Base-by-base conservation (phyloP, 305 asterid genomes). In the Fraxinus greggii region DNA sequence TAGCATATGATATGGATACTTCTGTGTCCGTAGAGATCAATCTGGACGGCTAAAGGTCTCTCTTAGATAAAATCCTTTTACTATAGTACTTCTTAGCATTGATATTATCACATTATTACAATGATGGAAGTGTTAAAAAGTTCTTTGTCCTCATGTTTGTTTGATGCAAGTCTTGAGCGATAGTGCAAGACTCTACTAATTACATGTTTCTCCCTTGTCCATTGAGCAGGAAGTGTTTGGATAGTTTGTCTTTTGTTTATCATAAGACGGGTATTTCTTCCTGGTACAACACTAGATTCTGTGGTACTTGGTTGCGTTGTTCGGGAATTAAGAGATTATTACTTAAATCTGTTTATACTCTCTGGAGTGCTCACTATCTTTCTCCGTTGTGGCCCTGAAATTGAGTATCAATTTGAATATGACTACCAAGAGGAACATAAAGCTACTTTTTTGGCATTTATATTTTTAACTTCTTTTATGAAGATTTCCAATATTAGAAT, bases 121-220 rank as follows among this genome's bases (percentile, higher is more conserved):
- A 61, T 61, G 72, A 61, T 8, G 17, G 17, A 61, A 61, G 31
- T 21, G 31, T 21, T 21, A 23, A 61, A 61, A 61, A 0, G 72
- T 21, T 61, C 72, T 23, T 23, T 61, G 72, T 61, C 72, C 72
- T 61, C 32, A 0, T 9, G 72, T 24, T 23, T 61, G 72, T 61
- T 21, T 24, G 72, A 61, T 61, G 72, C 31, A 21, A 61, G 72
- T 61, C 31, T 61, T 61, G 72, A 24, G 32, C 2, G 24, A 61
- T 4, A 7, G 72, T 61, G 35, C 19, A 15, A 4, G 36, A 67
- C 36, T 67, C 56, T 45, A 67, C n/a, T 67, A 10, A 13, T 10
- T 67, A 67, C 74, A 28, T 29, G 74, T 67, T 67, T 67, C 74
- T 67, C 74, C 15, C 72, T 23, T 56, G 23, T 56, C 65, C 69